Conservation (phyloP, 805 yeast genomes). For the Myxozyma kluyveri region DNA sequence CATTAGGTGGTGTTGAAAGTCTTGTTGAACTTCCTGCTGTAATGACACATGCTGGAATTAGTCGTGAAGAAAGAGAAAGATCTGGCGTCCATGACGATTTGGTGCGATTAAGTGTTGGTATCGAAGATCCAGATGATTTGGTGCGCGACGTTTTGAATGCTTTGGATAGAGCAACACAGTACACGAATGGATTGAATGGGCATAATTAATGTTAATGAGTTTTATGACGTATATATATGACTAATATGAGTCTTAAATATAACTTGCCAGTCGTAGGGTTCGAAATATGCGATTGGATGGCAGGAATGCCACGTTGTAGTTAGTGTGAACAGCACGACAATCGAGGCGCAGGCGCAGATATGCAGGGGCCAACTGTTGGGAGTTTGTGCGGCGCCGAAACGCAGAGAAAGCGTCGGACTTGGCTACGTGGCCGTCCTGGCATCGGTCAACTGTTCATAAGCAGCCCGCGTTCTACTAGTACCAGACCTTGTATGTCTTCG, state of each 20-base stretch:
- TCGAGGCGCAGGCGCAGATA: too few species aligned
- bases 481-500: too few species aligned
- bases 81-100: slow-evolving; percentile 76
- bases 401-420: too few species aligned
- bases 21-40: slow-evolving; percentile 83
- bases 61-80: slow-evolving; percentile 70
- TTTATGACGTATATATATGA: neutral
- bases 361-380: too few species aligned
- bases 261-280: too few species aligned
- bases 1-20: slow-evolving; percentile 86
- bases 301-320: too few species aligned
- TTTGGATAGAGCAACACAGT: slow-evolving; percentile 43
- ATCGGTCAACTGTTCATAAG: too few species aligned
- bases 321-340: too few species aligned
- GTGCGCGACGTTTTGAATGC: slow-evolving; percentile 71
- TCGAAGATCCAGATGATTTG: slow-evolving; percentile 78
- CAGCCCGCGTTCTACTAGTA: too few species aligned
- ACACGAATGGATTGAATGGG: neutral
- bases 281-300: too few species aligned
- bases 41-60: slow-evolving; percentile 92
- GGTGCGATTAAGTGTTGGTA: slow-evolving; percentile 80
- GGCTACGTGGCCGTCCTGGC: too few species aligned
- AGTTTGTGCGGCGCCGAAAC: too few species aligned
- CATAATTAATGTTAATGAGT: neutral
- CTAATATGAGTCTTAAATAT: neutral